Evolutionary conservation across 2,329 filamentous ascomycete species (phyloP).

Genomic region (Raffaelea ambrosiae): DNA sequence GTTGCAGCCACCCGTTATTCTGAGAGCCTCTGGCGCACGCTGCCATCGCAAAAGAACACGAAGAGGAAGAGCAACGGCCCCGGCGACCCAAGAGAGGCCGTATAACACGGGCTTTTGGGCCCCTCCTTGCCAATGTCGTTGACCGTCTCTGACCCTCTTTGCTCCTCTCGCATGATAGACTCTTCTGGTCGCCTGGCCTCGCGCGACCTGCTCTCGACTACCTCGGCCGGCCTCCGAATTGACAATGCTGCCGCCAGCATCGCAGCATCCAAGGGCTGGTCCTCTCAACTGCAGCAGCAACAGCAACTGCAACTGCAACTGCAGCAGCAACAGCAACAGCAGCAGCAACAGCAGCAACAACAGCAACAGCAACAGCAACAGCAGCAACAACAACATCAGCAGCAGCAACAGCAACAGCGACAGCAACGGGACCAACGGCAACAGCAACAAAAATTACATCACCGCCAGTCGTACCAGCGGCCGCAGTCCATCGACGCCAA

Average conservation of each 20-base stretch:
- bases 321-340: constrained; percentile 1
- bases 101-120: too few relatives aligned
- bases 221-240: constrained; percentile 52
- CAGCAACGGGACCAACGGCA: too few relatives aligned
- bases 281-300: constrained; percentile 21
- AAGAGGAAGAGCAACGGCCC: too few relatives aligned
- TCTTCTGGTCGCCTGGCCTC: constrained; percentile 49
- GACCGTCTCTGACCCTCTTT: too few relatives aligned
- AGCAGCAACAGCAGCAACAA: background rate
- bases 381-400: background rate
- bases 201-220: constrained; percentile 66
- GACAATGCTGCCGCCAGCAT: constrained; percentile 59
- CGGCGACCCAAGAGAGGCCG: too few relatives aligned
- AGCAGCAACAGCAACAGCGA: too few relatives aligned
- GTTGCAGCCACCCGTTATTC: too few relatives aligned
- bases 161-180: too few relatives aligned
- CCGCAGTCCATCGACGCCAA: constrained; percentile 8
- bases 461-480: constrained; percentile 45
- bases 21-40: too few relatives aligned
- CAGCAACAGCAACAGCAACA: background rate
- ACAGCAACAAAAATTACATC: constrained; percentile 52
- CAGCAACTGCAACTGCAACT: background rate
- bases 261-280: constrained; percentile 64
- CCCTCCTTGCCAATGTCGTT: too few relatives aligned
- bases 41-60: too few relatives aligned